Conservation (phyloP, 768 basidiomycete species). For the Termitomyces sp. region DNA sequence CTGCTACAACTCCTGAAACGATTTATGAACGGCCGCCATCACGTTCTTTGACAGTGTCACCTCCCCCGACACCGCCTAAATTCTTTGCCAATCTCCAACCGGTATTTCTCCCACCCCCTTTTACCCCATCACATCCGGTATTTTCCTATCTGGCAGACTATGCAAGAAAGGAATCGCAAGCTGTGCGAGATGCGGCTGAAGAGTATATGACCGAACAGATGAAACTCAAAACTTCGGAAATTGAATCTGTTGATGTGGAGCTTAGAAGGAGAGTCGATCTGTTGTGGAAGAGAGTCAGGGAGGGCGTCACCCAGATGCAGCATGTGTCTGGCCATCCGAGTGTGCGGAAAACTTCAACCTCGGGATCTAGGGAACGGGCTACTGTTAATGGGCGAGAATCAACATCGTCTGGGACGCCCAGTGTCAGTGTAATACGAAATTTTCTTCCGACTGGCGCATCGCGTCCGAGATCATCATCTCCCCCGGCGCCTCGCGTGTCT, state of each 20-base stretch:
- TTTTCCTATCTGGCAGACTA: conserved; percentile 59
- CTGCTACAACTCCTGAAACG: conserved; percentile 20
- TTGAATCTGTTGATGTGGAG: conserved; percentile 48
- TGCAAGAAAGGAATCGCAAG: conserved; percentile 50
- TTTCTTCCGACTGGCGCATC: conserved; percentile 49
- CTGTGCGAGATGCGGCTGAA: conserved; percentile 51
- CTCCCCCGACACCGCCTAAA: conserved; percentile 23
- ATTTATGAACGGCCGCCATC: conserved; percentile 18
- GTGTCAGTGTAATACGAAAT: conserved; percentile 40
- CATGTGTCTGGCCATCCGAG: conserved; percentile 22
- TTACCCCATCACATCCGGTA: conserved; percentile 67
- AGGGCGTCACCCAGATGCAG: conserved; percentile 38
- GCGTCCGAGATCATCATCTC: conserved; percentile 28
- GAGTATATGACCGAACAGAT: conserved; percentile 48
- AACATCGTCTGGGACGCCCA: conserved; percentile 20
- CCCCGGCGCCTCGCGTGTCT: conserved; percentile 41
- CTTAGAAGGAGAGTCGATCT: conserved; percentile 53
- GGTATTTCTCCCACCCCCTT: conserved; percentile 71
- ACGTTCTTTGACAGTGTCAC: conserved; percentile 18
- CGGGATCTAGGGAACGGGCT: conserved; percentile 15
- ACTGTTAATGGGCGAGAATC: conserved; percentile 14
- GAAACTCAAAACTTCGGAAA: conserved; percentile 45
- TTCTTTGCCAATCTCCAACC: conserved; percentile 52
- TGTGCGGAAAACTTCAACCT: conserved; percentile 9
- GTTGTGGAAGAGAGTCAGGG: conserved; percentile 57